phyloP scores from a whole-genome alignment of 2,329 filamentous ascomycete species.

The Reticulascus tulasneorum region DNA sequence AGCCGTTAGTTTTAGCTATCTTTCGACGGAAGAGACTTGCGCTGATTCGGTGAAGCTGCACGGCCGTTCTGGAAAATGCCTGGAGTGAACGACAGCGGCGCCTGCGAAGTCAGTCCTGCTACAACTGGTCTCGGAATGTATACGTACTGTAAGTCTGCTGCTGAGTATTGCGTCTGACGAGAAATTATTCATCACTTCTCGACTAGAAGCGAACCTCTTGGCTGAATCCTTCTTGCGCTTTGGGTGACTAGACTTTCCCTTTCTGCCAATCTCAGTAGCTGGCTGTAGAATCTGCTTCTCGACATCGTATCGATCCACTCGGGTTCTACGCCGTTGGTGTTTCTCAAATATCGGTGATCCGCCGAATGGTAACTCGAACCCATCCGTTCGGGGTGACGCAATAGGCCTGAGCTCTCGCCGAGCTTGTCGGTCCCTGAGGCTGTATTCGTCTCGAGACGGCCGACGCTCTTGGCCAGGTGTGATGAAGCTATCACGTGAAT shows the following conservation, averaged over 20 bases:
- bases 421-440: no score
- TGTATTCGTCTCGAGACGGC: no score
- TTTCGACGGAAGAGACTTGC: conserved; percentile 17
- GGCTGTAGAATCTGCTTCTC: conserved; percentile 20
- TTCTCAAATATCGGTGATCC: conserved; percentile 40
- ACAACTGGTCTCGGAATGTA: conserved; percentile 3
- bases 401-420: no score
- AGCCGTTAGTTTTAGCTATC: background rate
- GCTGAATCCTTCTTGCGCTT: conserved; percentile 19
- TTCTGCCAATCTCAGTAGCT: conserved; percentile 13
- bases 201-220: conserved; percentile 28
- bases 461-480: conserved; percentile 11
- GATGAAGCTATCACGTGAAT: conserved; percentile 13
- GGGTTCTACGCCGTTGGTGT: conserved; percentile 51
- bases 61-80: conserved; percentile 42
- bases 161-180: conserved; percentile 48
- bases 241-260: conserved; percentile 17
- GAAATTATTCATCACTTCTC: conserved; percentile 53
- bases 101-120: conserved; percentile 19
- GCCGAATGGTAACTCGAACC: no score
- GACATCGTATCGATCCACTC: conserved; percentile 50
- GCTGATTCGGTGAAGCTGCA: conserved; percentile 20
- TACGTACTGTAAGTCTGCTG: conserved; percentile 28
- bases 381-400: no score
- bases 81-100: conserved; percentile 30